A percentile compares a stretch with the other conserved stretches of the same genome.
These are phyloP conservation scores for Antitrichia curtipendula DNA, from an alignment of 225 moss, liverwort and hornwort species.

Conservation along the genomic window DNA sequence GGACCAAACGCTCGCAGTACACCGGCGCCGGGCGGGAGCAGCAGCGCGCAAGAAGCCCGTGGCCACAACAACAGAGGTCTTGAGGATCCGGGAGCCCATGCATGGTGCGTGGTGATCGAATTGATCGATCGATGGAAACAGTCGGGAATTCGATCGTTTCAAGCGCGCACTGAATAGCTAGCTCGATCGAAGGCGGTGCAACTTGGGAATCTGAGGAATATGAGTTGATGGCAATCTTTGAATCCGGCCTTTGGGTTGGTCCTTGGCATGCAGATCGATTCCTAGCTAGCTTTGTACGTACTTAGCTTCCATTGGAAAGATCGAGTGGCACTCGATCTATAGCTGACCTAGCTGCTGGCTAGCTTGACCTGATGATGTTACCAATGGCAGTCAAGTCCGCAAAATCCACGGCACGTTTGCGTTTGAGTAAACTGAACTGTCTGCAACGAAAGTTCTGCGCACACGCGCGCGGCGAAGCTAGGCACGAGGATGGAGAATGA, in stretches of 20 bases:
- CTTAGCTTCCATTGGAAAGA: not conserved
- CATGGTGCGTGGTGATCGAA: not conserved
- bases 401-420: not conserved
- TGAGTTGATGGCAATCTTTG: not conserved
- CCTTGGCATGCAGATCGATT: too few relatives aligned
- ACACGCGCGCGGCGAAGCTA: not conserved
- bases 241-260: not conserved
- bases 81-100: not conserved
- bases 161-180: not conserved
- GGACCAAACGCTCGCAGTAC: not conserved
- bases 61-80: not conserved
- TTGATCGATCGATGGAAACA: not conserved
- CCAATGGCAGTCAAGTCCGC: too few relatives aligned
- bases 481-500: not conserved
- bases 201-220: not conserved
- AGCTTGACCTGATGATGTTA: not conserved
- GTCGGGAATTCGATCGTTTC: not conserved
- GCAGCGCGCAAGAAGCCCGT: not conserved
- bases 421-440: not conserved
- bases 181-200: not conserved
- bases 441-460: not conserved
- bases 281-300: not conserved
- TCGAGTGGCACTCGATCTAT: not conserved
- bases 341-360: not conserved
- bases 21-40: not conserved